Conservation (phyloP, 2,329 filamentous ascomycete genomes). For the Colletotrichum sp. region DNA sequence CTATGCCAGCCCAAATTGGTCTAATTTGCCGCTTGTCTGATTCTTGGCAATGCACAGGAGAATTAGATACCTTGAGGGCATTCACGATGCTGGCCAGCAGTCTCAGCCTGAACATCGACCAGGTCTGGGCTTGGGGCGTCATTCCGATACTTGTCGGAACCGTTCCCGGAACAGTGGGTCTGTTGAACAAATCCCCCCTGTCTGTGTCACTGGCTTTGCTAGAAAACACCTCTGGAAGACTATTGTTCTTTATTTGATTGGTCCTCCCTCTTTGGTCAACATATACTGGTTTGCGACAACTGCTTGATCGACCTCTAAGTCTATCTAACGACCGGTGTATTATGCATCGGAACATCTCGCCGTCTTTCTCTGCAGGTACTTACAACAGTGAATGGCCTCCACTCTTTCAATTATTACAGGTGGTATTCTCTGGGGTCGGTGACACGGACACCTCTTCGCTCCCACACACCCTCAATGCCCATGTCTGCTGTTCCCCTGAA, state of each 20-base stretch:
- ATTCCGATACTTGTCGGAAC: background rate
- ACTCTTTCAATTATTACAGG: background rate
- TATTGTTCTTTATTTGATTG: background rate
- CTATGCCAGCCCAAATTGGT: background rate
- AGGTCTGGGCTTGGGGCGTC: background rate
- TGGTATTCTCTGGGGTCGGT: conserved; percentile 1
- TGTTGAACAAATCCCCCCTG: background rate
- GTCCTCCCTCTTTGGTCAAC: background rate
- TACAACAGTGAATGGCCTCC: background rate
- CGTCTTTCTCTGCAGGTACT: background rate
- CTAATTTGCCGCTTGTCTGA: background rate
- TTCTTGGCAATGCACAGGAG: background rate
- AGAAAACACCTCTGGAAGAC: accelerated
- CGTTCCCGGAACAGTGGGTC: background rate
- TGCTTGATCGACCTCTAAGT: background rate
- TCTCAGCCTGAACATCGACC: background rate
- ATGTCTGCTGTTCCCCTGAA: background rate
- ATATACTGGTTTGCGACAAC: background rate
- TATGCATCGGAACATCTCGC: accelerated
- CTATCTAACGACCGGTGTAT: background rate
- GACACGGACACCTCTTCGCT: background rate
- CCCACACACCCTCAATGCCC: conserved; percentile 4
- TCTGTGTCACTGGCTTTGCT: accelerated
- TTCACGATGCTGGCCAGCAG: background rate
- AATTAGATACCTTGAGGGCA: accelerated